Evolutionary conservation across 192 early-diverging fungal genomes (phyloP).

Genomic region (Ambispora gerdemannii): DNA sequence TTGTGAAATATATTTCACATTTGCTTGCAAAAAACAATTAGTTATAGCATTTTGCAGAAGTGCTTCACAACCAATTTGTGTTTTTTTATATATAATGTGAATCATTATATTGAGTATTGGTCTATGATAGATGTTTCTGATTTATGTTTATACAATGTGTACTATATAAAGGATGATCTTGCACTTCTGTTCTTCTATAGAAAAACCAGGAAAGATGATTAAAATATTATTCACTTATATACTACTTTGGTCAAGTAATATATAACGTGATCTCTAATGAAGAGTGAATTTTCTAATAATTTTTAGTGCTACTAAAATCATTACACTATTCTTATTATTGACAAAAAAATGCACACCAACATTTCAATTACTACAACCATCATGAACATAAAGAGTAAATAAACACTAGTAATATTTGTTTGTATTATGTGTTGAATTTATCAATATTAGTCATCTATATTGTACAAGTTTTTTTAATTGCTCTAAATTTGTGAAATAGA

Average conservation of each 20-base stretch:
- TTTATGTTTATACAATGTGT: conserved; percentile 28
- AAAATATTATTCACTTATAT: conserved; percentile 9
- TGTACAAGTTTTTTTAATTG: not conserved
- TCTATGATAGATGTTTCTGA: not conserved
- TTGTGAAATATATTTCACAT: not conserved
- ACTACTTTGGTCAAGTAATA: conserved; percentile 5
- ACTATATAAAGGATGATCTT: conserved; percentile 22
- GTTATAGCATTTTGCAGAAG: conserved; percentile 4
- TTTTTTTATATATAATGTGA: not conserved
- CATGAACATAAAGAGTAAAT: not conserved
- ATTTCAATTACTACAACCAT: not conserved
- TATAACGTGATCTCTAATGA: conserved; percentile 8
- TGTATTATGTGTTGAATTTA: not conserved
- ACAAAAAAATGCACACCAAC: not conserved
- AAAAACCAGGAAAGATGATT: conserved; percentile 13
- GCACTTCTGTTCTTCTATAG: conserved; percentile 6
- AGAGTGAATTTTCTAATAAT: too few species aligned
- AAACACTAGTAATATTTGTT: not conserved
- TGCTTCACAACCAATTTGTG: not conserved
- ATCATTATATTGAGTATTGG: not conserved
- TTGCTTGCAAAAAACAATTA: not conserved
- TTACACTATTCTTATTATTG: not conserved
- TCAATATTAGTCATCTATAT: not conserved
- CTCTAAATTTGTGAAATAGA: conserved; percentile 16
- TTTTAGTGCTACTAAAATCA: not conserved